These are phyloP conservation scores for Thelonectria discophora DNA, from an alignment of 2,329 filamentous ascomycete species.

Conservation along the genomic window DNA sequence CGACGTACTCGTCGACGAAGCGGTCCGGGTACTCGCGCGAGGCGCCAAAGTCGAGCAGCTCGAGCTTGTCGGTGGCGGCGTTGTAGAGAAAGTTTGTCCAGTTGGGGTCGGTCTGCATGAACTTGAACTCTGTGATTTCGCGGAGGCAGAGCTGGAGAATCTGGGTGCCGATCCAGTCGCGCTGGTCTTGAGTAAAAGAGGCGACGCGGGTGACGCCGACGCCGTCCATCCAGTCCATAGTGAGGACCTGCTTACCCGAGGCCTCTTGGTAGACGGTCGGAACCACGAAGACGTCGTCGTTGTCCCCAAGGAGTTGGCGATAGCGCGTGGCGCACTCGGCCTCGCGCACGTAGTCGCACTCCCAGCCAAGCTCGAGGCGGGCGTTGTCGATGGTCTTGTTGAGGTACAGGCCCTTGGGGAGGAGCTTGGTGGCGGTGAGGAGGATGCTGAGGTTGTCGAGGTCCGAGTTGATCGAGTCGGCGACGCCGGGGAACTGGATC, in stretches of 20 bases:
- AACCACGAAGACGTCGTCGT: conserved; percentile 75
- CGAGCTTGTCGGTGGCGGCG: conserved; percentile 72
- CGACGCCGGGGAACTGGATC: conserved; percentile 96
- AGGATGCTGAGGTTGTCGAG: conserved; percentile 92
- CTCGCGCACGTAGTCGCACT: conserved; percentile 94
- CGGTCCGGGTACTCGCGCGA: conserved; percentile 82
- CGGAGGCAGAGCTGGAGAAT: conserved; percentile 90
- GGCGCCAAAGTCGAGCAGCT: conserved; percentile 95
- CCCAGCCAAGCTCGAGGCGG: conserved; percentile 90
- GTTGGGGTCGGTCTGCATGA: conserved; percentile 99
- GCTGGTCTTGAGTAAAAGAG: conserved; percentile 80
- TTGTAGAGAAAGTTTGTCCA: conserved; percentile 99
- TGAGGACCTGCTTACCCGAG: conserved; percentile 85
- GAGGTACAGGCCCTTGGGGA: conserved; percentile 91
- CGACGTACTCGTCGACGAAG: conserved; percentile 84
- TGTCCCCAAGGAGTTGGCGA: conserved; percentile 74
- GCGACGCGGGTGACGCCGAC: conserved; percentile 83
- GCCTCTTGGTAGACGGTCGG: conserved; percentile 81
- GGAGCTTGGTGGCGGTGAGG: conserved; percentile 85
- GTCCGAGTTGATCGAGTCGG: conserved; percentile 95
- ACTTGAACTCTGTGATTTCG: conserved; percentile 92
- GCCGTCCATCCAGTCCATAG: conserved; percentile 91
- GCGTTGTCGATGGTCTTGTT: conserved; percentile 98
- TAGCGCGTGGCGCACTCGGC: conserved; percentile 83
- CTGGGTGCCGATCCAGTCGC: conserved; percentile 96